These are phyloP conservation scores for Nakazawaea wickerhamii DNA, from an alignment of 805 yeast species.

Conservation along the genomic window DNA sequence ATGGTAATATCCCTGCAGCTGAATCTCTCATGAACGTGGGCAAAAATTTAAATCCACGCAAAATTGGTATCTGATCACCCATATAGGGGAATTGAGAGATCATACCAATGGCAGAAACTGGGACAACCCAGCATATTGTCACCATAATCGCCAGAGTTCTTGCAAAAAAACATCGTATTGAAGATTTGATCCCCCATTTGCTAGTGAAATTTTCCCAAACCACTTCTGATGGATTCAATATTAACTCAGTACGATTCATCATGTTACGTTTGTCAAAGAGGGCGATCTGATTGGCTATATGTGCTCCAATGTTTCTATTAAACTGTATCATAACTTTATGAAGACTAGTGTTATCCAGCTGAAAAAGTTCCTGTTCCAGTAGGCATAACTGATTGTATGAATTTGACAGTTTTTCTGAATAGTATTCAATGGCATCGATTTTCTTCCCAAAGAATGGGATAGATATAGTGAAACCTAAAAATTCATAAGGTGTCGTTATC, in stretches of 20 bases:
- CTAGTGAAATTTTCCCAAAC: conserved; percentile 60
- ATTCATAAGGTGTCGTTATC: not conserved
- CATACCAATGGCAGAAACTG: conserved; percentile 76
- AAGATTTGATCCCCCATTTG: conserved; percentile 30
- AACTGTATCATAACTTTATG: conserved; percentile 62
- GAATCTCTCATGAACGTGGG: conserved; percentile 51
- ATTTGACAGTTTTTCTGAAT: not conserved
- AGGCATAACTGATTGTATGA: conserved; percentile 1
- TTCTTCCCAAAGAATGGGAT: not conserved
- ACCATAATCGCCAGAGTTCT: conserved; percentile 41
- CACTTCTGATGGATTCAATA: conserved; percentile 61
- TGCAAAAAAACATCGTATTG: conserved; percentile 37
- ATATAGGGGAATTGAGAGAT: conserved; percentile 69
- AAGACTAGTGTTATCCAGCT: conserved; percentile 13
- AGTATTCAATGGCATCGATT: conserved; percentile 4
- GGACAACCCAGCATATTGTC: conserved; percentile 65
- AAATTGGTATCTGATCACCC: conserved; percentile 53
- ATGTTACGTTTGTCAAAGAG: conserved; percentile 37
- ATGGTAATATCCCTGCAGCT: conserved; percentile 61
- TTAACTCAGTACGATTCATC: conserved; percentile 39
- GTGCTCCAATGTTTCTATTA: conserved; percentile 48
- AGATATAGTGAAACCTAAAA: conserved; percentile 2
- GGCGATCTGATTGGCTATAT: conserved; percentile 57
- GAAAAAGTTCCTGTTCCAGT: conserved; percentile 8
- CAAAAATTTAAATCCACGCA: conserved; percentile 46